Evolutionary conservation across 495 filamentous ascomycete genomes (phyloP).

Genomic region (Talaromyces adpressus): DNA sequence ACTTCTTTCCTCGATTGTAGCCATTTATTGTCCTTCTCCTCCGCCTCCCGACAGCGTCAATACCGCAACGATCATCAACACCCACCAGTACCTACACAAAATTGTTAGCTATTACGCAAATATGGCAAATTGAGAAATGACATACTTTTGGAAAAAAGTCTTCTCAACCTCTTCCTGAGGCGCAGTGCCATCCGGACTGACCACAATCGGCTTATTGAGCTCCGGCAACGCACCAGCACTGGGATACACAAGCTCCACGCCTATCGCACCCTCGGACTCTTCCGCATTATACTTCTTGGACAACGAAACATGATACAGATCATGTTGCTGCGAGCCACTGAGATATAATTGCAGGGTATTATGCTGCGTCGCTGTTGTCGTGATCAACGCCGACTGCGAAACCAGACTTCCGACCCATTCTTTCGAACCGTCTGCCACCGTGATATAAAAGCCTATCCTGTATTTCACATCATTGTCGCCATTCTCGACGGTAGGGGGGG

Average conservation of each 20-base stretch:
- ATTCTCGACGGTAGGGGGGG: slow-evolving; percentile 17
- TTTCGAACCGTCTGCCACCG: slow-evolving; percentile 17
- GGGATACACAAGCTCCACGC: slow-evolving; percentile 22
- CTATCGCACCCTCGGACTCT: slow-evolving; percentile 10
- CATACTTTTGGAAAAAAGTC: slow-evolving; percentile 41
- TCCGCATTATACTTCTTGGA: slow-evolving; percentile 11
- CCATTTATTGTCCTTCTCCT: slow-evolving; percentile 14
- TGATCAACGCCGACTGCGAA: slow-evolving; percentile 20
- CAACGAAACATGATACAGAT: slow-evolving; percentile 31
- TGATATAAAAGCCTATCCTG: slow-evolving; percentile 32
- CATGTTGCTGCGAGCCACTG: slow-evolving; percentile 17
- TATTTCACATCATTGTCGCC: slow-evolving; percentile 6
- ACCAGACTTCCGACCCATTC: slow-evolving; percentile 37
- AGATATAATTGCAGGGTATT: slow-evolving; percentile 31
- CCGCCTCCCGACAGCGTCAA: slow-evolving; percentile 37
- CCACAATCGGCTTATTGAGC: slow-evolving; percentile 35
- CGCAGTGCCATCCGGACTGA: slow-evolving; percentile 31
- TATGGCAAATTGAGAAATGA: not conserved
- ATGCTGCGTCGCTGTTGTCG: slow-evolving; percentile 7
- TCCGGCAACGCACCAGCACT: slow-evolving; percentile 27
- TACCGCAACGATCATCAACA: slow-evolving; percentile 34
- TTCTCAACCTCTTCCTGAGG: slow-evolving; percentile 33
- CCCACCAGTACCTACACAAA: slow-evolving; percentile 38
- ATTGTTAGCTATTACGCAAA: not conserved
- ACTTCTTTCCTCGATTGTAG: not conserved